Evolutionary conservation across 306 rosid genomes (phyloP).

Genomic region (Gastrolobium bilobum): DNA sequence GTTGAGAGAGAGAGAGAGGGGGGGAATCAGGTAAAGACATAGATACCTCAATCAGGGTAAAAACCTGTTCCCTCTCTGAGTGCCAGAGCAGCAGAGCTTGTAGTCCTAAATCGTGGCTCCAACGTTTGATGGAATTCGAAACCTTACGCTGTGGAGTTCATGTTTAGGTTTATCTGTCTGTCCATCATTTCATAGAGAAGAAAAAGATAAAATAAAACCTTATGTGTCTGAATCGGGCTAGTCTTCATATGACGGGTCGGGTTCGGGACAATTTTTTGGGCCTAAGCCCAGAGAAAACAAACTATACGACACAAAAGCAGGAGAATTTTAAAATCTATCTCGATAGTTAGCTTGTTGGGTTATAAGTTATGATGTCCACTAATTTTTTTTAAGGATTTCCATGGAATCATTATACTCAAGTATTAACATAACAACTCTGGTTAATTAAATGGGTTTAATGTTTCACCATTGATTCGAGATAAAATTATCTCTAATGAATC

Average conservation of each 20-base stretch:
- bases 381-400: no score
- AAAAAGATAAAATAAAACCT: background rate
- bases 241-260: background rate
- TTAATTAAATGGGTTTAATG: no score
- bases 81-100: background rate
- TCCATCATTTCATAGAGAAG: background rate
- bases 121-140: constrained; percentile 23
- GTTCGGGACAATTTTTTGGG: background rate
- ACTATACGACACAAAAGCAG: no score
- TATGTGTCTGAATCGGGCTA: background rate
- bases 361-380: no score
- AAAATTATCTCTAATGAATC: no score
- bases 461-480: no score
- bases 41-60: background rate
- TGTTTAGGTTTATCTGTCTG: constrained; percentile 37
- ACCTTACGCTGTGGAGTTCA: constrained; percentile 3
- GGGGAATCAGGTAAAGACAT: background rate
- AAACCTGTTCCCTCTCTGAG: background rate
- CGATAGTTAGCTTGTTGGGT: no score
- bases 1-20: background rate
- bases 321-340: no score
- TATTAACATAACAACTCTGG: no score
- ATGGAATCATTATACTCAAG: no score
- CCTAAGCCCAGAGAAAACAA: background rate
- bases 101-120: background rate